Percentiles rank a stretch among this genome's conserved stretches.
Evolutionary conservation across 345 rosid genomes (phyloP).

Genomic region (Nasturtium officinale): DNA sequence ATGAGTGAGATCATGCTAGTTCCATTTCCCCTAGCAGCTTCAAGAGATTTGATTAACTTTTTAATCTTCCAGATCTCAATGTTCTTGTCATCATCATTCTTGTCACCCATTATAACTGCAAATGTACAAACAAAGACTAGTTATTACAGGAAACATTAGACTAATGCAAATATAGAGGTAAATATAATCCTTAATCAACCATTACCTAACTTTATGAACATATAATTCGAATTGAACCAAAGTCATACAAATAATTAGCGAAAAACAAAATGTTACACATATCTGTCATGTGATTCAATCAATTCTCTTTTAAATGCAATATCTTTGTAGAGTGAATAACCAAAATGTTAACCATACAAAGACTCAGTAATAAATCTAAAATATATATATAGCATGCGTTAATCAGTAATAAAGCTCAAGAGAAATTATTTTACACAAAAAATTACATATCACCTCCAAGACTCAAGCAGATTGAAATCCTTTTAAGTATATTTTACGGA

Average conservation of each 20-base stretch:
- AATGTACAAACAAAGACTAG: constrained; percentile 4
- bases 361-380: background rate
- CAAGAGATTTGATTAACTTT: constrained; percentile 48
- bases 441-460: background rate
- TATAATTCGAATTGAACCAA: no score
- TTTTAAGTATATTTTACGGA: background rate
- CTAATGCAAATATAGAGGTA: background rate
- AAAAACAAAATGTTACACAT: no score
- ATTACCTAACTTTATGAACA: no score
- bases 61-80: constrained; percentile 53
- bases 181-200: no score
- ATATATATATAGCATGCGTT: background rate
- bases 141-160: background rate
- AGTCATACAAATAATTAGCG: background rate
- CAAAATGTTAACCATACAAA: background rate
- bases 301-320: background rate
- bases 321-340: background rate
- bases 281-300: no score
- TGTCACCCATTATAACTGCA: constrained; percentile 44
- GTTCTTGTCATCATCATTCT: constrained; percentile 39
- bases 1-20: constrained; percentile 53
- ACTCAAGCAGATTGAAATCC: background rate
- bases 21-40: constrained; percentile 50
- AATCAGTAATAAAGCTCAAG: background rate
- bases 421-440: background rate